Conservation (phyloP, 345 rosid genomes). For the Xanthoceras sorbifolium region DNA sequence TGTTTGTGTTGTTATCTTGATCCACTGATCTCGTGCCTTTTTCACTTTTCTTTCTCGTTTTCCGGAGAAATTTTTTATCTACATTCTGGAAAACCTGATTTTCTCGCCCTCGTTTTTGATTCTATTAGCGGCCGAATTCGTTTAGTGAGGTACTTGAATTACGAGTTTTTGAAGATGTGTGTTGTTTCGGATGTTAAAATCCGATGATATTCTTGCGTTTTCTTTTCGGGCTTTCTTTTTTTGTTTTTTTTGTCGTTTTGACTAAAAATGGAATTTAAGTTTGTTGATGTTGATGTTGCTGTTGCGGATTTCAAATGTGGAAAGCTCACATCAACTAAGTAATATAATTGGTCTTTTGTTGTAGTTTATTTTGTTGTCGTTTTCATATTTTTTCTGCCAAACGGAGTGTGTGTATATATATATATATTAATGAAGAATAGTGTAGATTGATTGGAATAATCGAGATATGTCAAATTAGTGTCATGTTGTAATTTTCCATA, state of each 20-base stretch:
- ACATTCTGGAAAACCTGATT: not conserved
- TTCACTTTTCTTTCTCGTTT: constrained; percentile 18
- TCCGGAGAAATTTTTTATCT: constrained; percentile 22
- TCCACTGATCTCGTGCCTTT: constrained; percentile 25
- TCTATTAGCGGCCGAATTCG: constrained; percentile 1
- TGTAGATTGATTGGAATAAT: not conserved
- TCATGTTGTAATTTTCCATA: not conserved
- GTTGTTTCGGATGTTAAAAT: too few species aligned
- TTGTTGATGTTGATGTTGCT: not conserved
- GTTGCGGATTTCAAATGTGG: not conserved
- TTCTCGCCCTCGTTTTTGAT: constrained; percentile 17
- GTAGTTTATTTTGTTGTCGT: not conserved
- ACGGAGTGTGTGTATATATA: too few species aligned
- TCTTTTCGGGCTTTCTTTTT: not conserved
- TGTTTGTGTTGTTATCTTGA: constrained; percentile 10
- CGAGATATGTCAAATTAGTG: not conserved
- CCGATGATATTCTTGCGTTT: not conserved
- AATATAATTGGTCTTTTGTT: not conserved
- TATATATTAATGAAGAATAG: too few species aligned
- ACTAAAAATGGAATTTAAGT: constrained; percentile 3
- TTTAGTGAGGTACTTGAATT: constrained; percentile 16
- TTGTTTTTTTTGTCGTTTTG: not conserved
- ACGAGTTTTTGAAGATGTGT: constrained; percentile 3
- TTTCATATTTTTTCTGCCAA: not conserved
- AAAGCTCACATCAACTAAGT: not conserved